Percentiles rank a stretch among this genome's conserved stretches.
phyloP scores from a whole-genome alignment of 495 filamentous ascomycete genomes.

The Penicillium lividum region DNA sequence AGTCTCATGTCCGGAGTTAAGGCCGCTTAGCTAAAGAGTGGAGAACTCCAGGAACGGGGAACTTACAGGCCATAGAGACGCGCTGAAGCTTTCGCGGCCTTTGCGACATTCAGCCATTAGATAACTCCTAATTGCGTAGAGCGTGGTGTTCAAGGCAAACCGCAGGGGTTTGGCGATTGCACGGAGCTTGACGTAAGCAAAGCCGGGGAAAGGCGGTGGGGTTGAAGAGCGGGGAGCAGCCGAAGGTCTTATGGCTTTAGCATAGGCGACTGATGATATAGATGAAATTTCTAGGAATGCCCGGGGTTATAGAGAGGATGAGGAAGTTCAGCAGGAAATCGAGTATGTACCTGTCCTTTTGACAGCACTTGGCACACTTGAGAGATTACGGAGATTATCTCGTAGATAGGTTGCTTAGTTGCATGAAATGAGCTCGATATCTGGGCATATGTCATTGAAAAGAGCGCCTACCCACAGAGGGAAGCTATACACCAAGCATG shows the following conservation, averaged over 20 bases:
- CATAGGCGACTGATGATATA: too few species aligned
- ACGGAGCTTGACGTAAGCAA: not conserved
- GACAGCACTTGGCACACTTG: too few species aligned
- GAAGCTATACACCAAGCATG: not conserved
- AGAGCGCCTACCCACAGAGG: not conserved
- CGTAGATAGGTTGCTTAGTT: too few species aligned
- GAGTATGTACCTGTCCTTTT: too few species aligned
- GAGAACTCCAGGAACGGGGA: constrained; percentile 14
- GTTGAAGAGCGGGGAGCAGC: too few species aligned
- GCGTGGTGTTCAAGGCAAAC: not conserved
- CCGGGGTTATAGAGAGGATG: too few species aligned
- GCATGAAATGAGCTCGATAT: too few species aligned
- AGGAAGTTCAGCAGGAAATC: too few species aligned
- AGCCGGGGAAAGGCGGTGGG: not conserved
- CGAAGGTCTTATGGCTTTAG: too few species aligned
- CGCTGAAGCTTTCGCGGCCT: constrained; percentile 37
- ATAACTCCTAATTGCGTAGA: not conserved
- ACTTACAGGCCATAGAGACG: constrained; percentile 35
- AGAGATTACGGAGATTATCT: too few species aligned
- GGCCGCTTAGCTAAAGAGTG: constrained; percentile 9
- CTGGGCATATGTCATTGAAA: too few species aligned
- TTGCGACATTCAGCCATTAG: constrained; percentile 30
- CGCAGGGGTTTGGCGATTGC: not conserved
- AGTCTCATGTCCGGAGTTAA: not conserved
- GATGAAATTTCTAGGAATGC: too few species aligned